Evolutionary conservation across 768 basidiomycete species (phyloP).

Genomic region (Pulveroboletus frians): DNA sequence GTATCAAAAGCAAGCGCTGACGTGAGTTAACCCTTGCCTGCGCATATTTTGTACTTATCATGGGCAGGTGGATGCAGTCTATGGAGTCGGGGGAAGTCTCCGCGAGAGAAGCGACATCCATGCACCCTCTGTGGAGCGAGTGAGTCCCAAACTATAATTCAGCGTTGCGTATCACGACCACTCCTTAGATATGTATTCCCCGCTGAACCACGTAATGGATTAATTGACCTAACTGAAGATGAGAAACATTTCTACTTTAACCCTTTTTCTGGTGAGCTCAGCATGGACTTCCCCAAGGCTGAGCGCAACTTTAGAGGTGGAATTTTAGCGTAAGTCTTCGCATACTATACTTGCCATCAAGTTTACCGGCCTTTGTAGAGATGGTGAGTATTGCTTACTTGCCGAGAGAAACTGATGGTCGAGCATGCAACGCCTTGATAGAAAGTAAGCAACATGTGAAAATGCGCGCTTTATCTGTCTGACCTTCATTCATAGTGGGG

Average conservation of each 20-base stretch:
- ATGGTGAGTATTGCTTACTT: slow-evolving; percentile 27
- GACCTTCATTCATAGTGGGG: slow-evolving; percentile 56
- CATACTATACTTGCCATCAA: background rate
- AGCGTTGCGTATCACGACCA: background rate
- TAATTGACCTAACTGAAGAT: slow-evolving; percentile 77
- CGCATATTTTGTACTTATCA: background rate
- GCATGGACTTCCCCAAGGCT: slow-evolving; percentile 76
- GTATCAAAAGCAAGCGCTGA: slow-evolving; percentile 92
- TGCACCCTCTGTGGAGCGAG: slow-evolving; percentile 96
- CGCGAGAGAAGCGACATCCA: slow-evolving; percentile 61
- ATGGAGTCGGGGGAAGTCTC: slow-evolving; percentile 72
- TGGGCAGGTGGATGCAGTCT: slow-evolving; percentile 84
- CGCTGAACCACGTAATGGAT: slow-evolving; percentile 46
- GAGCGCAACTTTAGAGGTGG: slow-evolving; percentile 78
- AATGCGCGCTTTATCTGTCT: slow-evolving; percentile 1
- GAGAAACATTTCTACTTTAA: slow-evolving; percentile 85
- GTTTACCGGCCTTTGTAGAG: slow-evolving; percentile 24
- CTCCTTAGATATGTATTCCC: slow-evolving; percentile 68
- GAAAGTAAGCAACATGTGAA: slow-evolving; percentile 42
- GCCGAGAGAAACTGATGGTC: slow-evolving; percentile 1
- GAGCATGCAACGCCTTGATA: slow-evolving; percentile 18
- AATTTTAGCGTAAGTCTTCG: slow-evolving; percentile 71
- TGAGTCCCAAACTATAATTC: slow-evolving; percentile 34
- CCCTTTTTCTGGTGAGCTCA: slow-evolving; percentile 86
- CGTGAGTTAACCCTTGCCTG: slow-evolving; percentile 37